Base-by-base conservation (phyloP, 2,329 filamentous ascomycete genomes). In the Alternaria consortialis region DNA sequence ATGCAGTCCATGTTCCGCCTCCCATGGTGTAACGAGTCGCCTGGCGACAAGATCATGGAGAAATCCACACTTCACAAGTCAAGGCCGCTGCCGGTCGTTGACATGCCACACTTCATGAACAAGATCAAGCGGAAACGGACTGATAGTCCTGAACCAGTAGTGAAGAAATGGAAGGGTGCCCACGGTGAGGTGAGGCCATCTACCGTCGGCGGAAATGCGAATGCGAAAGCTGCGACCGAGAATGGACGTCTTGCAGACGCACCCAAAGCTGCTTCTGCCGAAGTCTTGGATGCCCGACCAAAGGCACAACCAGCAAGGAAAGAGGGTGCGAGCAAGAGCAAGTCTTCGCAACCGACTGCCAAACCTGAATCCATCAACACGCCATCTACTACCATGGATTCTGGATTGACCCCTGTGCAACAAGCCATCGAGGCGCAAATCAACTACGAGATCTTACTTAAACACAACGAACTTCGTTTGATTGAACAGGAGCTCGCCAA, bases 401-500 rank as follows among this genome's bases (percentile, higher is more conserved):
- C 73, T 32, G 70, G 66, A 55, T 58, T 74, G 64, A 89, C 77
- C 37, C 83, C 82, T 59, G 85, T 90, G 65, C 88, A 88, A 74
- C 89, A 94, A 70, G 86, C 86, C 36, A 91, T 98, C 75, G 90
- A 93, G 75, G 89, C 93, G 64, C 91, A 97, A 80, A 90, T 98
- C 78, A 92, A 93, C 73, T 87, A 95, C 67, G 94, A 97, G 82
- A 94, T 98, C 54, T 82, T 98, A 65, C 83, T 96, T 77, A 98
- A 97, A 84, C 95, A 99, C 80, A 89, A 95, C 73, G 95, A 99
- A 82, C 82, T 98, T 61, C 92, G 94, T 58, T 85, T 97, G 69
- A 97, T 98, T 78, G 93, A 98, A 76, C 93, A 97, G 80, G 95
- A 98, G 81, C 86, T 98, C 67, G 94, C 93, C 67, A 98, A 97